phyloP scores from a whole-genome alignment of 352 stramenopile genomes.

The Elongisporangium prolatum region DNA sequence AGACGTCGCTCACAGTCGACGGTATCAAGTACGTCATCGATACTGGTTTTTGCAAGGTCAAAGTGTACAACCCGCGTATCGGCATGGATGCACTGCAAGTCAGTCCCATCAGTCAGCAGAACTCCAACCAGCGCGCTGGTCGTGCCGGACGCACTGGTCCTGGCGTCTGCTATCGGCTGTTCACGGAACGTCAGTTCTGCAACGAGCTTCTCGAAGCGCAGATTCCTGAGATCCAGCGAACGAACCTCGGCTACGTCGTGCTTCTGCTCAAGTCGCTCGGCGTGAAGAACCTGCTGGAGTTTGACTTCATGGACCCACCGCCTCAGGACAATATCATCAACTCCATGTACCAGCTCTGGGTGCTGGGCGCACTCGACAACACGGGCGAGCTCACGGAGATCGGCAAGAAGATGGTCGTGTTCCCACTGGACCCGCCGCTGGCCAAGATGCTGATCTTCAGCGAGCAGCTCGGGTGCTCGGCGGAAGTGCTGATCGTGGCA shows the following conservation, averaged over 20 bases:
- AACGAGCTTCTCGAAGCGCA: constrained; percentile 98
- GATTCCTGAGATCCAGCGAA: constrained; percentile 98
- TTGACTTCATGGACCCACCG: constrained; percentile 99
- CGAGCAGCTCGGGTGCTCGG: constrained; percentile 91
- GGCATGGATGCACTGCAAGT: constrained; percentile 98
- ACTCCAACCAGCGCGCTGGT: constrained; percentile 96
- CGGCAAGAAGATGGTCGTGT: constrained; percentile 98
- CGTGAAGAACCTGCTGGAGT: constrained; percentile 94
- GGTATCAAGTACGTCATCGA: constrained; percentile 99
- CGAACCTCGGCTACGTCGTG: constrained; percentile 97
- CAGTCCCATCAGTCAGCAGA: constrained; percentile 95
- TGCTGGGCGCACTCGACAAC: constrained; percentile 97
- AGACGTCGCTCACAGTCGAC: constrained; percentile 95
- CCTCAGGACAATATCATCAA: constrained; percentile 96
- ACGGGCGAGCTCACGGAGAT: constrained; percentile 95
- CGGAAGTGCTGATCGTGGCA: constrained; percentile 95
- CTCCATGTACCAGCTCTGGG: constrained; percentile 99
- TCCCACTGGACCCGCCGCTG: constrained; percentile 95
- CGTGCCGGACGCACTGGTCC: constrained; percentile 89
- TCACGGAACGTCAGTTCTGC: constrained; percentile 96
- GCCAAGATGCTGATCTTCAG: constrained; percentile 96
- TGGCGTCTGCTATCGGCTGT: constrained; percentile 94
- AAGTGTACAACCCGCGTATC: constrained; percentile 99
- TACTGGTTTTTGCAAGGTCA: constrained; percentile 97
- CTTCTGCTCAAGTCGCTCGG: constrained; percentile 97